Base-by-base conservation (phyloP, 306 rosid species). In the Senna siamea region DNA sequence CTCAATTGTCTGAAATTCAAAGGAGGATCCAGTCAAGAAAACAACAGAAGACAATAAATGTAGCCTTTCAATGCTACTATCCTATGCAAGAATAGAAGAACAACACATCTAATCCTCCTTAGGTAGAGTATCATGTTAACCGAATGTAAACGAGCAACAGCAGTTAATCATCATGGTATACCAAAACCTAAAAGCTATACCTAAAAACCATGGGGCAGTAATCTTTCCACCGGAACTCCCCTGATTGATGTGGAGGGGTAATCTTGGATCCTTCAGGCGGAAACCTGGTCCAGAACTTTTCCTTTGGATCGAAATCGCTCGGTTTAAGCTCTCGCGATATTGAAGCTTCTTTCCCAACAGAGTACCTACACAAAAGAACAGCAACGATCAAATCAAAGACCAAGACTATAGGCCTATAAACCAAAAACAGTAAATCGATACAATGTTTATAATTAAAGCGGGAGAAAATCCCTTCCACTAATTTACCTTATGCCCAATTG, bases 401-500 rank as follows among this genome's bases (percentile, higher is more conserved):
- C 12, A 44, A 38, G 13, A 72, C 19, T n/a, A 30, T 20, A 44
- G 38, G 20, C 32, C 44, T 66, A 11, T 10, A 23, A 52, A 18
- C 57, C 22, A 30, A 50, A 50, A 57, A 69, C 37, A 22, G 9
- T 44, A 1, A 32, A 38, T 0, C 12, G 2, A 66, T 38, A 37
- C 37, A 59, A 5, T 60, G 26, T 58, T 22, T 1, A 14, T 2
- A 41, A 11, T 20, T 26, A 5, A 13, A 22, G 26, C 30, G 30
- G 30, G 3, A 26, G 30, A 26, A 26, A 26, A 26, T 26, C 11
- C 13, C 38, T 34, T 32, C 12, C 11, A 46, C 32, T 5, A 0
- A 6, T 26, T 64, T 81, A 93, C 99, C 99, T 95, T 47, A 95
- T 95, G 15, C 99, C 99, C 78, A 87, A 79, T 54, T 95, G 99